phyloP scores from a whole-genome alignment of 2,329 filamentous ascomycete species.

The Aureobasidium sp. region DNA sequence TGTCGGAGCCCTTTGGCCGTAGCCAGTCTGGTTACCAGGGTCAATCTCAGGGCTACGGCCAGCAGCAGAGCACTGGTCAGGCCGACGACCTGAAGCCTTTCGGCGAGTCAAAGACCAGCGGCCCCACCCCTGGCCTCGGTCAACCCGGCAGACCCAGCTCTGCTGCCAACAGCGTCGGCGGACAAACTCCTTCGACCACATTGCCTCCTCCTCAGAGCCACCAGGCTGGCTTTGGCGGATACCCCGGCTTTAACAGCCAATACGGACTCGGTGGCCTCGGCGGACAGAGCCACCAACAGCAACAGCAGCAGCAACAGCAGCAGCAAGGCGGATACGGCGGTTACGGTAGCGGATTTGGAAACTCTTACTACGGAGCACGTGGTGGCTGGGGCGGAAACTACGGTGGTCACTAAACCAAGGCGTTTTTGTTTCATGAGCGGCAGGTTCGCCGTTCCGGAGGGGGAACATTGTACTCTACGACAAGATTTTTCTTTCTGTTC shows the following conservation, averaged over 20 bases:
- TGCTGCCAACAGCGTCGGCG: slow-evolving; percentile 52
- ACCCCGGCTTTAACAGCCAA: slow-evolving; percentile 46
- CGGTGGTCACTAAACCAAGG: slow-evolving; percentile 18
- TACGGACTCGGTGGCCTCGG: slow-evolving; percentile 47
- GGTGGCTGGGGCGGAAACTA: slow-evolving; percentile 32
- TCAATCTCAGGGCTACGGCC: slow-evolving; percentile 41
- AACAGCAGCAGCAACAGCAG: slow-evolving; percentile 35
- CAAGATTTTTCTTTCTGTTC: slow-evolving; percentile 15
- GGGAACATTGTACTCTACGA: slow-evolving; percentile 15
- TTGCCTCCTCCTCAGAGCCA: slow-evolving; percentile 50
- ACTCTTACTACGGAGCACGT: slow-evolving; percentile 26
- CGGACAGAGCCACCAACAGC: slow-evolving; percentile 37
- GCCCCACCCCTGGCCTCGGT: slow-evolving; percentile 53
- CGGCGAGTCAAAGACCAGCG: slow-evolving; percentile 47
- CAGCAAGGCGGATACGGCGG: slow-evolving; percentile 40
- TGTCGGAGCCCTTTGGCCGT: slow-evolving; percentile 55
- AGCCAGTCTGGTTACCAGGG: slow-evolving; percentile 50
- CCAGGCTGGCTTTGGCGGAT: slow-evolving; percentile 51
- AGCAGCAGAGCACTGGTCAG: slow-evolving; percentile 40
- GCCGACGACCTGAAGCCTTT: slow-evolving; percentile 45
- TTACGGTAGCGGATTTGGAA: slow-evolving; percentile 28
- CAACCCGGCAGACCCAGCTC: slow-evolving; percentile 58
- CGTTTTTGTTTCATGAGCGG: slow-evolving; percentile 11
- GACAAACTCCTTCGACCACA: slow-evolving; percentile 34
- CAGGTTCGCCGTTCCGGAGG: slow-evolving; percentile 7